Evolutionary conservation across 1,284 basidiomycete species (phyloP).

Genomic region (Marasmius sp.): DNA sequence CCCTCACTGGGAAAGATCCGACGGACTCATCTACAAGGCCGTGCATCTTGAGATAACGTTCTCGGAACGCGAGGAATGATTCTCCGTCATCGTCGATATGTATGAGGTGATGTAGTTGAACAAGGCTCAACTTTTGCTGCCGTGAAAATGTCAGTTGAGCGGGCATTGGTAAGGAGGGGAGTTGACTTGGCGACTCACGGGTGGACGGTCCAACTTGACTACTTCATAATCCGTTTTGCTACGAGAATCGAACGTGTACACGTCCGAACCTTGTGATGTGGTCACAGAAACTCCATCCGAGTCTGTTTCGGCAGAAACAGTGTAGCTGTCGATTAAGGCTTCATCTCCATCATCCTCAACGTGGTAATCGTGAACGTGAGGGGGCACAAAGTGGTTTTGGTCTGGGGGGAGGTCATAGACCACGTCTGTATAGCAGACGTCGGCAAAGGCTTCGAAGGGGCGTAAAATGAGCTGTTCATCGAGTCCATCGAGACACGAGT

Average conservation of each 20-base stretch:
- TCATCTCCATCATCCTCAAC: not conserved
- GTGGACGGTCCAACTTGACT: not conserved
- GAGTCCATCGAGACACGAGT: slow-evolving; percentile 36
- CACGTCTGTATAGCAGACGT: slow-evolving; percentile 32
- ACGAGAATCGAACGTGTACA: not conserved
- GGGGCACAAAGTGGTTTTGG: not conserved
- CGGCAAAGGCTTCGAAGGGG: slow-evolving; percentile 33
- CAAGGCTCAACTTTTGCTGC: not conserved
- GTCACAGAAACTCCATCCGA: not conserved
- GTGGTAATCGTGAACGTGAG: not conserved
- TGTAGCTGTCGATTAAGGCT: not conserved
- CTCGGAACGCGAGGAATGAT: not conserved
- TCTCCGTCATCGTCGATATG: not conserved
- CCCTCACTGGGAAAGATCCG: not conserved
- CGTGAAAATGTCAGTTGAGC: not conserved
- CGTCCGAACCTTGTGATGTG: not conserved
- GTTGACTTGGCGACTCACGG: not conserved
- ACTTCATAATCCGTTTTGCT: not conserved
- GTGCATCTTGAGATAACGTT: not conserved
- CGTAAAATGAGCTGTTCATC: slow-evolving; percentile 35
- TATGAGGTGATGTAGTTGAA: not conserved
- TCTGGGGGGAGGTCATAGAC: slow-evolving; percentile 7
- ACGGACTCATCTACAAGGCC: not conserved
- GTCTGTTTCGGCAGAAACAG: not conserved
- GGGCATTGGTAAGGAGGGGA: not conserved